These are phyloP conservation scores for Nemania sp. DNA, from an alignment of 2,329 filamentous ascomycete genomes.

Conservation along the genomic window DNA sequence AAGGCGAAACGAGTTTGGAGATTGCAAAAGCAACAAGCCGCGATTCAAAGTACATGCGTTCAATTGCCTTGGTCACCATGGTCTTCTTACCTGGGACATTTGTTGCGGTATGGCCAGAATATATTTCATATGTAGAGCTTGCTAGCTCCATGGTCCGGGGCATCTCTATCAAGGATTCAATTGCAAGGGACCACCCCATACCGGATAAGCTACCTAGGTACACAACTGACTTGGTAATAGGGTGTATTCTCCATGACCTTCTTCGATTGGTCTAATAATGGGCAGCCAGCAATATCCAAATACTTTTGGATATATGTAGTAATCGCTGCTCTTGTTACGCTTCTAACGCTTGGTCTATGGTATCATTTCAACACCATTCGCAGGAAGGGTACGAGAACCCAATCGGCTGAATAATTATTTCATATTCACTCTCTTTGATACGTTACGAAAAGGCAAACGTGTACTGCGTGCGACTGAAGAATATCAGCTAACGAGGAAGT, in stretches of 20 bases:
- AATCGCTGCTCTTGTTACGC: neutral
- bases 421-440: no score
- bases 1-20: neutral
- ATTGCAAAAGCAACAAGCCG: neutral
- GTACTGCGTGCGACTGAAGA: no score
- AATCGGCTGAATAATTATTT: no score
- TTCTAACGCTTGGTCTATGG: neutral
- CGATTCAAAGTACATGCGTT: neutral
- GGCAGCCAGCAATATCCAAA: neutral
- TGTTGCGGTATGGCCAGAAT: neutral
- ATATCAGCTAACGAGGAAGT: no score
- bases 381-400: neutral
- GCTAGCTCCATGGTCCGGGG: neutral
- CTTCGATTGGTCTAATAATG: neutral
- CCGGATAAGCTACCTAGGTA: neutral
- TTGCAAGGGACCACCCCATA: no score
- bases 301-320: neutral
- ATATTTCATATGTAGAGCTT: neutral
- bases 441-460: no score
- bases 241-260: neutral
- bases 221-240: neutral
- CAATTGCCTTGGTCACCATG: neutral
- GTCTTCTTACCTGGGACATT: neutral
- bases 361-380: neutral
- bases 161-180: no score